A percentile compares a stretch with the other conserved stretches of the same genome.
Conservation (phyloP, 768 basidiomycete genomes). For the Serendipita indica region DNA sequence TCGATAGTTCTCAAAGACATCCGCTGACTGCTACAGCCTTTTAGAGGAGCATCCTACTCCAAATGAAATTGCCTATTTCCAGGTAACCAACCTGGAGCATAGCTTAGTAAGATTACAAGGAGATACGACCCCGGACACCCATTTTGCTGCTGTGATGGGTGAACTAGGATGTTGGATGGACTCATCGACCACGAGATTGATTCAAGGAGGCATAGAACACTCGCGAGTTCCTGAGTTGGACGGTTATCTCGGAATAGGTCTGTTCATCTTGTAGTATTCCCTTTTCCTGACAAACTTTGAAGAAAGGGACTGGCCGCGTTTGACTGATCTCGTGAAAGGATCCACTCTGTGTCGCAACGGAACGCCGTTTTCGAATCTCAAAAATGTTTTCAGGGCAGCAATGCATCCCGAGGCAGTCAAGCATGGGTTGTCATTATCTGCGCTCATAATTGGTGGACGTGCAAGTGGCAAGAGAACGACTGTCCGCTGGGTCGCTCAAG, state of each 20-base stretch:
- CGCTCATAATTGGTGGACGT: slow-evolving; percentile 63
- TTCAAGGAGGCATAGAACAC: slow-evolving; percentile 68
- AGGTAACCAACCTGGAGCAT: slow-evolving; percentile 62
- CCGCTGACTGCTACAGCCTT: not conserved
- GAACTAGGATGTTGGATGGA: slow-evolving; percentile 83
- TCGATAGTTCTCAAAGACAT: not conserved
- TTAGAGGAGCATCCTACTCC: slow-evolving; percentile 10
- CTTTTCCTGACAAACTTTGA: not conserved
- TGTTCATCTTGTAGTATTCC: slow-evolving; percentile 14
- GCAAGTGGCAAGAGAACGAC: slow-evolving; percentile 71
- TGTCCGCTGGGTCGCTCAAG: slow-evolving; percentile 25
- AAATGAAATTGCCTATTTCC: slow-evolving; percentile 54
- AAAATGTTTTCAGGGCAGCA: slow-evolving; percentile 45
- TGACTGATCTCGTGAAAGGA: not conserved
- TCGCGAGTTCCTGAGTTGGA: slow-evolving; percentile 39
- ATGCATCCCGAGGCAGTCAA: slow-evolving; percentile 40
- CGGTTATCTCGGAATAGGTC: slow-evolving; percentile 39
- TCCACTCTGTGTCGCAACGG: not conserved
- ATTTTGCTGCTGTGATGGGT: slow-evolving; percentile 42
- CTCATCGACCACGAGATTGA: slow-evolving; percentile 49
- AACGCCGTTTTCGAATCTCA: slow-evolving; percentile 31
- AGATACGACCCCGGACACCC: slow-evolving; percentile 31
- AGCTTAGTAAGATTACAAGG: slow-evolving; percentile 32
- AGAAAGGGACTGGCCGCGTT: not conserved
- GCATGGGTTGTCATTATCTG: slow-evolving; percentile 49